Evolutionary conservation across 441 rosid genomes (phyloP).

Genomic region (Erysimum pusillum): DNA sequence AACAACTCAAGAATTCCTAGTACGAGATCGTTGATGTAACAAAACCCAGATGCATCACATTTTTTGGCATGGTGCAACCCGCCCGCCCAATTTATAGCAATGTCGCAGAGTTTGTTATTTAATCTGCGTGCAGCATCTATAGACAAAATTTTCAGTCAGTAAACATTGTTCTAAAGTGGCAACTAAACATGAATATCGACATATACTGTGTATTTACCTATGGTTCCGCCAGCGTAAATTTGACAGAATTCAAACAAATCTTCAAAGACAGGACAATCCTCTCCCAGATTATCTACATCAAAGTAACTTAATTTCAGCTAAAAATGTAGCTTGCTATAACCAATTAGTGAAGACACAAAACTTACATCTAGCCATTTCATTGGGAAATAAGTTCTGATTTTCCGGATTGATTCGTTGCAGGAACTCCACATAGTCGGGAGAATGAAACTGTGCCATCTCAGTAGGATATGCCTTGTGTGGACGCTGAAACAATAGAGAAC

Average conservation of each 20-base stretch:
- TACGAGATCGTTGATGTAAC: conserved; percentile 96
- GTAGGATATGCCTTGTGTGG: conserved; percentile 98
- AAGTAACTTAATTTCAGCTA: conserved; percentile 6
- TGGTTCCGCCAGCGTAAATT: conserved; percentile 96
- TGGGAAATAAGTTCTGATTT: conserved; percentile 67
- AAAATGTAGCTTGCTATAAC: conserved; percentile 12
- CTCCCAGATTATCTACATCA: conserved; percentile 87
- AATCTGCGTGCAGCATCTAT: conserved; percentile 92
- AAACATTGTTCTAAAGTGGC: conserved; percentile 22
- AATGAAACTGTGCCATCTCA: conserved; percentile 98
- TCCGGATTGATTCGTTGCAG: conserved; percentile 86
- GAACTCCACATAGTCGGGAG: conserved; percentile 92
- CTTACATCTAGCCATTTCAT: conserved; percentile 79
- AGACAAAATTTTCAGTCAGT: conserved; percentile 24
- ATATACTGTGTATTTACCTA: conserved; percentile 59
- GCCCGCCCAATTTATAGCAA: conserved; percentile 99
- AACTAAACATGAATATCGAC: conserved; percentile 6
- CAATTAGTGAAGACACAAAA: background rate
- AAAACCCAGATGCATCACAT: conserved; percentile 97
- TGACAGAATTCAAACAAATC: conserved; percentile 96
- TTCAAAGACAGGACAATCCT: conserved; percentile 98
- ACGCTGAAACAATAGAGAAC: conserved; percentile 60
- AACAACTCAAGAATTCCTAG: conserved; percentile 93
- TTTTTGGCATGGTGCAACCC: conserved; percentile 99
- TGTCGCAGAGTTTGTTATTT: conserved; percentile 91